Evolutionary conservation across 2,329 filamentous ascomycete genomes (phyloP).

Genomic region (Colletotrichum sansevieriae): DNA sequence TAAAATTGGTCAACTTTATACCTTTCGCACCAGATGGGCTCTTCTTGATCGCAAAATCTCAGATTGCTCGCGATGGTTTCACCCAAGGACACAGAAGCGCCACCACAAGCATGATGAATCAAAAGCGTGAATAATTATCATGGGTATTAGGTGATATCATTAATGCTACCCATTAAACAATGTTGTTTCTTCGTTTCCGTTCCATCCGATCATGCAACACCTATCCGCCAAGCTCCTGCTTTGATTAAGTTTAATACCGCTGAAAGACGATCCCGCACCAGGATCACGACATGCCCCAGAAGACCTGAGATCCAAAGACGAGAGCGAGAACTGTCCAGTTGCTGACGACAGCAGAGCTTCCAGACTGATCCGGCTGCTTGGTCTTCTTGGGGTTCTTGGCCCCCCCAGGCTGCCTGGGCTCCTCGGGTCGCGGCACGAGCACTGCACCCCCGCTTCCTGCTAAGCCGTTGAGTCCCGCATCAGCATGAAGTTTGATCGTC

Average conservation of each 20-base stretch:
- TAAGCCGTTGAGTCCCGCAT: no score
- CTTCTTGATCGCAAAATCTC: not conserved
- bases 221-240: not conserved
- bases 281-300: slow-evolving; percentile 6
- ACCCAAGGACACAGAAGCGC: not conserved
- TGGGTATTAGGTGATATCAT: slow-evolving; percentile 1
- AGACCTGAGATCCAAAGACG: not conserved
- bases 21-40: not conserved
- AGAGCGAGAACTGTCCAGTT: not conserved
- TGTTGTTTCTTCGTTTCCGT: not conserved
- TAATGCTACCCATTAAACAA: slow-evolving; percentile 23
- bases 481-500: no score
- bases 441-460: no score
- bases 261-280: not conserved
- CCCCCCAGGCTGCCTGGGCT: no score
- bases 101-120: not conserved
- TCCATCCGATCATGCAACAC: not conserved
- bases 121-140: not conserved
- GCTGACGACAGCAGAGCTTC: not conserved
- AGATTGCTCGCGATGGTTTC: no score
- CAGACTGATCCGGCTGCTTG: no score
- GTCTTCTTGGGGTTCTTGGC: no score
- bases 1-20: not conserved
- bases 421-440: no score
- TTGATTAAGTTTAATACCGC: not conserved